A percentile compares a stretch with the other conserved stretches of the same genome.
Conservation (phyloP, 495 filamentous ascomycete genomes). For the Hypoxylon intermedium region DNA sequence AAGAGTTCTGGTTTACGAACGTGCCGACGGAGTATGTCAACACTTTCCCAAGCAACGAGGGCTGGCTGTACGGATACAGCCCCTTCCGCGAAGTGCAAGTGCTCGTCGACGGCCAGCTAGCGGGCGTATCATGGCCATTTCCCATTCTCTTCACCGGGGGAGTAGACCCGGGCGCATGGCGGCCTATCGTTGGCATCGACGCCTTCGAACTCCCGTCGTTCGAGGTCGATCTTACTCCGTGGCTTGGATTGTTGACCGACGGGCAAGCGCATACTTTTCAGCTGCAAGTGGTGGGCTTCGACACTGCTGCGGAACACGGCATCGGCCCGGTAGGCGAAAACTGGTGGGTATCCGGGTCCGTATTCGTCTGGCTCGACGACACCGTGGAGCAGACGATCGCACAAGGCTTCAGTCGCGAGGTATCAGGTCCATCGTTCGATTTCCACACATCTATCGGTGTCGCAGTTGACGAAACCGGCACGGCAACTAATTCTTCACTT, state of each 20-base stretch:
- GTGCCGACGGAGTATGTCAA: conserved; percentile 68
- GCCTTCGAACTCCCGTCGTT: conserved; percentile 82
- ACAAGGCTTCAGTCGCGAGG: conserved; percentile 21
- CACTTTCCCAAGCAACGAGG: conserved; percentile 65
- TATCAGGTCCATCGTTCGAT: conserved; percentile 42
- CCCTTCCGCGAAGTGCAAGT: conserved; percentile 87
- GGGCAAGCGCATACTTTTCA: conserved; percentile 71
- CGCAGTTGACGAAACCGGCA: conserved; percentile 49
- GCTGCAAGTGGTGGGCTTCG: conserved; percentile 70
- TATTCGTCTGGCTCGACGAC: conserved; percentile 74
- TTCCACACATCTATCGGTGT: conserved; percentile 48
- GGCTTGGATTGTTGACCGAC: conserved; percentile 71
- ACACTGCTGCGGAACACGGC: conserved; percentile 52
- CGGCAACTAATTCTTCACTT: conserved; percentile 67
- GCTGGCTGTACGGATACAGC: conserved; percentile 70
- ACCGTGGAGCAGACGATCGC: conserved; percentile 60
- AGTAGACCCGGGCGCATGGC: conserved; percentile 79
- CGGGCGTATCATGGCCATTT: conserved; percentile 85
- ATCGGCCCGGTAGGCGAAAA: conserved; percentile 65
- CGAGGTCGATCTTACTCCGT: conserved; percentile 86
- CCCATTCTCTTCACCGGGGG: conserved; percentile 89
- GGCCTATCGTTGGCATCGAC: conserved; percentile 84
- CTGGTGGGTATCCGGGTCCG: conserved; percentile 85
- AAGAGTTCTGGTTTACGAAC: conserved; percentile 93
- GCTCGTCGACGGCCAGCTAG: conserved; percentile 74